Evolutionary conservation across 257 asterid genomes (phyloP), one percentile per base, ranked within the genome.

Genomic region (Rhazya stricta): DNA sequence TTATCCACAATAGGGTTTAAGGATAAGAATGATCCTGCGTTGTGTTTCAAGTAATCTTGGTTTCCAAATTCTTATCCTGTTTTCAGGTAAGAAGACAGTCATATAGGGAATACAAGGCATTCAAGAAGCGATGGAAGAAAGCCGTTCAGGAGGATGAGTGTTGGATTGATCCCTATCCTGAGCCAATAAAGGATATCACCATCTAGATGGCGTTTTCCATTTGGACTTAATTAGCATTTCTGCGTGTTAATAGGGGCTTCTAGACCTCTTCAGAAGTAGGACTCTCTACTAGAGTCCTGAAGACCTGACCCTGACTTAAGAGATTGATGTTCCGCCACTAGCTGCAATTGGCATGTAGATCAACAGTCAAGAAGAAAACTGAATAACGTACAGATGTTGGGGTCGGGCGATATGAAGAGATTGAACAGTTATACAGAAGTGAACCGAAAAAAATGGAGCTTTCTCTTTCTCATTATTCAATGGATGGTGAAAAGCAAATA

Each of bases 31-130:
- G n/a, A 69, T 69, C 29, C 48, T 34, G n/a, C 48, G 51, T 71
- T 27, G 21, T 13, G 21, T 60, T 13, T 46, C 4, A 23, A 16
- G 19, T 21, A 67, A 36, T 15, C 29, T 58, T 23, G 58, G 11
- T 27, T 39, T 36, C 10, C 19, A 8, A 25, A 2, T 11, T n/a
- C 23, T 37, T 29, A 6, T 51, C 34, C n/a, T 21, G 16, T 69
- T 34, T 30, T 37, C 63, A 93, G 97, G 93, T 89, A 71, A 87
- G 98, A 84, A 87, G 91, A 75, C 95, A 93, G 69, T 93, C 97
- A 15, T 93, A 85, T 61, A 83, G 85, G 19, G 95, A 91, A 80
- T 91, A 83, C 83, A 89, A 85, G 87, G 75, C 81, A n/a, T 93
- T 89, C 81, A 80, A 79, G 67, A 81, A 85, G 76, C 85, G 93